A percentile compares a stretch with the other conserved stretches of the same genome.
These are phyloP conservation scores for Ustilago esculenta DNA, from an alignment of 1,284 basidiomycete genomes.

Conservation along the genomic window DNA sequence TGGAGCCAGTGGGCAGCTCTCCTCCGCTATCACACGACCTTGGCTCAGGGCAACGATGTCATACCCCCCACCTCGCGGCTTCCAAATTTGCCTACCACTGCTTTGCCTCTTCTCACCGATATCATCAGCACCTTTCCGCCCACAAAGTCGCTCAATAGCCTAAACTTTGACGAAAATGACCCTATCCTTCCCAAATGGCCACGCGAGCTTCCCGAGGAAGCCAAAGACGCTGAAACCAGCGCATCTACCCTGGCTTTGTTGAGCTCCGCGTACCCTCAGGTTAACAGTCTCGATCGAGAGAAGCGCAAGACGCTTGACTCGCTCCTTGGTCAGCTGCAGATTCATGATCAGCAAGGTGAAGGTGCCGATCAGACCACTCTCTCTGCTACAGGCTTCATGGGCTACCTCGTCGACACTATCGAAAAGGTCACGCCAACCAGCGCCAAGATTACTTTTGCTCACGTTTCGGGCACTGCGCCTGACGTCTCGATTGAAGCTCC, in stretches of 20 bases:
- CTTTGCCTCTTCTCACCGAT: constrained; percentile 57
- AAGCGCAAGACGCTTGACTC: constrained; percentile 55
- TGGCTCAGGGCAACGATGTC: constrained; percentile 53
- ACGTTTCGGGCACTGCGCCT: constrained; percentile 22
- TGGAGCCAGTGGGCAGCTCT: constrained; percentile 56
- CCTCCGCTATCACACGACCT: constrained; percentile 52
- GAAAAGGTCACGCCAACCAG: constrained; percentile 32
- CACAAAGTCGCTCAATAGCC: constrained; percentile 13
- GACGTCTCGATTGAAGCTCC: constrained; percentile 40
- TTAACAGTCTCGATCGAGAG: constrained; percentile 52
- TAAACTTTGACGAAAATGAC: constrained; percentile 31
- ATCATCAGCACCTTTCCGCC: constrained; percentile 59
- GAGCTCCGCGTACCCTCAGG: constrained; percentile 60
- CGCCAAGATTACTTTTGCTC: constrained; percentile 56
- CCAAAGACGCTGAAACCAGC: constrained; percentile 29
- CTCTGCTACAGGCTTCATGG: constrained; percentile 56
- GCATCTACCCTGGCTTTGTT: constrained; percentile 55
- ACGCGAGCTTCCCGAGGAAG: constrained; percentile 16
- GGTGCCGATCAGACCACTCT: constrained; percentile 18
- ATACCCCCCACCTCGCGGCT: constrained; percentile 59
- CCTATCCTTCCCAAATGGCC: constrained; percentile 40
- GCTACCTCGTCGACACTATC: constrained; percentile 49
- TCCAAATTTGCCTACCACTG: constrained; percentile 61
- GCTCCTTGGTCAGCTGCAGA: constrained; percentile 53
- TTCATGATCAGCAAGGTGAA: constrained; percentile 56